Evolutionary conservation across 345 rosid genomes (phyloP), one percentile per base, ranked within the genome.

Genomic region (Eucalyptus polybractea): DNA sequence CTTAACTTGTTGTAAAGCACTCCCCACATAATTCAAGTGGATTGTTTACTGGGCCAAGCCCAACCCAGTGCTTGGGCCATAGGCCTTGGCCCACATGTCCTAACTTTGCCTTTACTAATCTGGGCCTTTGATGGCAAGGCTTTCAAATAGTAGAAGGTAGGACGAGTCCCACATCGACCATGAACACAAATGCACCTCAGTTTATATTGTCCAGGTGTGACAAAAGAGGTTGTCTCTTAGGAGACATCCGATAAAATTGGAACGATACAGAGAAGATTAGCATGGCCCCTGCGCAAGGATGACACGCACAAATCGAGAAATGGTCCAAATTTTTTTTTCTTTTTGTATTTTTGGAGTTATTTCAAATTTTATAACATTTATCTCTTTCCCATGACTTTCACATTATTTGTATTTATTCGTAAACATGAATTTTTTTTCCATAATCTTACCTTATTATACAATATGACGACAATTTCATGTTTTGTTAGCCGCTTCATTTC

Each of bases 151-250:
- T 15, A 29, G 40, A n/a, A 67, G 42, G 4, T 69, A 69, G 80
- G 42, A 33, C 7, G 13, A 69, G 80, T 69, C 80, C 80, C 80
- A 69, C 44, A 33, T 33, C 13, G 80, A 67, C 11, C 40, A 4
- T 2, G 1, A 29, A 25, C 65, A 58, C 14, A 25, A 1, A 27
- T 11, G 16, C 67, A 60, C 31, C n/a, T 60, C 67, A 10, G 4
- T 9, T 72, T 72, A 33, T 72, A 17, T 33, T 5, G 24, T 9
- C 7, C 8, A 10, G 9, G 25, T 11, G 24, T 33, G 40, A 19
- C 1, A 0, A 2, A 4, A 3, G 1, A 8, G 3, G 0, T 1
- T 1, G 44, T 69, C 44, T 33, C 81, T 72, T 72, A 0, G 44
- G 25, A 17, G 44, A 33, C 7, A 33, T 33, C 7, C 1, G 25